Base-by-base conservation (phyloP, 176 grass and related monocot genomes). In the Microstegium vimineum region DNA sequence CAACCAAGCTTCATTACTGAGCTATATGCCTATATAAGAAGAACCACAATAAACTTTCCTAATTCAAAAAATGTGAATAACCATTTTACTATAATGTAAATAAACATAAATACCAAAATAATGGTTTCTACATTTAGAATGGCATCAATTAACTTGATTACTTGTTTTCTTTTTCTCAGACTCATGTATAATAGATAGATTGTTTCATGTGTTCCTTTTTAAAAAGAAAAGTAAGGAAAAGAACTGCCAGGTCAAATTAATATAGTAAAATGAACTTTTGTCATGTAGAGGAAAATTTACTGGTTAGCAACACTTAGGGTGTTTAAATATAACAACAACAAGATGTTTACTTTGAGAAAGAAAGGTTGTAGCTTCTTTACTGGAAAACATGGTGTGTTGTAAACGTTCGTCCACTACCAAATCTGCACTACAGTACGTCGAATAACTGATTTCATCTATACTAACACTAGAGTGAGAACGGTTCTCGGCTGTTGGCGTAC, bases 331-430 rank as follows among this genome's bases (percentile, higher is more conserved):
- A 62, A 45, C n/a, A 64, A 20, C 71, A 77, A 13, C 23, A 79
- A 80, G 59, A 54, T 75, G 16, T 38, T 89, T 98, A 98, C 95
- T 93, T 40, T 51, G 89, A 84, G 90, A 71, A 69, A 98, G 95
- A 65, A 98, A 95, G 45, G 80, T 49, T 36, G 86, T 37, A 31
- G 68, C 86, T 77, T 88, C 90, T 86, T 93, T 80, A 80, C 76
- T 82, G 17, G 84, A 93, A 79, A 91, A 83, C 8, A 81, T 54
- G 13, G 62, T 14, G 3, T 57, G 36, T 72, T 18, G 60, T 70
- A 76, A 38, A 75, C 60, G 32, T 81, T 33, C 64, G 78, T 38
- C 86, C 43, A 35, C 75, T 42, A 33, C 52, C 37, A 73, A 23
- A 51, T 79, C 76, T 56, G 45, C 5, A 18, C 59, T 43, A 42